Evolutionary conservation across 768 basidiomycete species (phyloP).

Genomic region (Hortiboletus flavorubellus): DNA sequence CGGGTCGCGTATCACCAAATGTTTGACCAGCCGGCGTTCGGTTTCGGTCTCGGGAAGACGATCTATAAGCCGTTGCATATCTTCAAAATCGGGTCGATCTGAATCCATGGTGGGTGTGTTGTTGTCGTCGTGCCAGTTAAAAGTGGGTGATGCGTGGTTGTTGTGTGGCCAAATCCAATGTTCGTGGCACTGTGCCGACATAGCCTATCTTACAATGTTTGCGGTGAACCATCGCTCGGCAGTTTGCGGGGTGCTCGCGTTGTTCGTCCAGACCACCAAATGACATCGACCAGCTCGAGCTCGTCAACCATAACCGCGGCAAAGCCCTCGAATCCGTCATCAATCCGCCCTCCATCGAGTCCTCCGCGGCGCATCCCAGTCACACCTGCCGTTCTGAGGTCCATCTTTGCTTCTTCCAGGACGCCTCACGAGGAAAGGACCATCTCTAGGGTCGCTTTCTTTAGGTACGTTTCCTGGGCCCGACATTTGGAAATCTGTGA

Average conservation of each 20-base stretch:
- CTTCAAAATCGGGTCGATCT: conserved; percentile 33
- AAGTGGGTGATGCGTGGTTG: neutral
- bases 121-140: conserved; percentile 1
- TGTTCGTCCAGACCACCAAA: neutral
- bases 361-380: conserved; percentile 71
- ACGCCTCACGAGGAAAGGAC: conserved; percentile 79
- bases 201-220: too few species aligned
- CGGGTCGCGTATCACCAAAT: conserved; percentile 51
- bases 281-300: conserved; percentile 43
- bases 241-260: conserved; percentile 16
- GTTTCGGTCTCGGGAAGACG: conserved; percentile 56
- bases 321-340: conserved; percentile 22
- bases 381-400: conserved; percentile 75
- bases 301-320: conserved; percentile 50
- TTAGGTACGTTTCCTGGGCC: conserved; percentile 49
- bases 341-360: conserved; percentile 39
- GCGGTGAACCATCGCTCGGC: conserved; percentile 11
- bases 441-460: conserved; percentile 83
- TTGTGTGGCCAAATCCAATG: neutral
- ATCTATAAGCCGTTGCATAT: conserved; percentile 58
- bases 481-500: neutral
- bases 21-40: conserved; percentile 57
- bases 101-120: conserved; percentile 19
- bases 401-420: conserved; percentile 84
- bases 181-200: neutral